A percentile compares a stretch with the other conserved stretches of the same genome.
Evolutionary conservation across 2,329 filamentous ascomycete species (phyloP).

Genomic region (Diaporthe citri): DNA sequence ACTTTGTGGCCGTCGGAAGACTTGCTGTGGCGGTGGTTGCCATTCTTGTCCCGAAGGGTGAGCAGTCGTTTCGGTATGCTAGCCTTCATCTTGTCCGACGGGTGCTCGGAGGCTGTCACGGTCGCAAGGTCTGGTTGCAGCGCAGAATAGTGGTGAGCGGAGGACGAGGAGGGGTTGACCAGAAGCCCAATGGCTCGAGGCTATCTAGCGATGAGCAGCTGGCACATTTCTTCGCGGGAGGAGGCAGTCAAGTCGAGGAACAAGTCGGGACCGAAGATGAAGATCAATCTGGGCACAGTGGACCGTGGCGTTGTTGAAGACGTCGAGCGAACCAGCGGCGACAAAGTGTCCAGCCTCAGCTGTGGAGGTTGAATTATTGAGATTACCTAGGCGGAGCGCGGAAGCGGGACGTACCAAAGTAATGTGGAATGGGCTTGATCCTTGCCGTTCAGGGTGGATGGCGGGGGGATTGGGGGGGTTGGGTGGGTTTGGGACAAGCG

Average conservation of each 20-base stretch:
- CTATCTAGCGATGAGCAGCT: slow-evolving; percentile 37
- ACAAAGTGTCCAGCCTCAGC: slow-evolving; percentile 20
- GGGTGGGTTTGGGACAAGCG: background rate
- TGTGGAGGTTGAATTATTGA: slow-evolving; percentile 29
- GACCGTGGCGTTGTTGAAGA: slow-evolving; percentile 53
- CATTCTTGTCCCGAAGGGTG: slow-evolving; percentile 76
- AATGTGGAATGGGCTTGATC: slow-evolving; percentile 13
- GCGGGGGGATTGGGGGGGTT: slow-evolving; percentile 14
- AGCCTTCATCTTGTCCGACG: slow-evolving; percentile 61
- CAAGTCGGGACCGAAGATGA: background rate
- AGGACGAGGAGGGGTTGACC: slow-evolving; percentile 34
- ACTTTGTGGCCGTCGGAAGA: slow-evolving; percentile 69
- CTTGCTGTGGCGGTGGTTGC: slow-evolving; percentile 64
- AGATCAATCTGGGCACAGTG: background rate
- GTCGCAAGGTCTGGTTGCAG: slow-evolving; percentile 19
- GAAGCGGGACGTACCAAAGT: slow-evolving; percentile 19
- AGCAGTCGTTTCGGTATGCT: slow-evolving; percentile 74
- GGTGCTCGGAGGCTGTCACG: slow-evolving; percentile 15
- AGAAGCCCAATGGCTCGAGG: slow-evolving; percentile 42
- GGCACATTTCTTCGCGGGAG: slow-evolving; percentile 38
- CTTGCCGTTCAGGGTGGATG: slow-evolving; percentile 13
- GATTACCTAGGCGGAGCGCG: slow-evolving; percentile 20
- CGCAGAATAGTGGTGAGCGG: slow-evolving; percentile 13
- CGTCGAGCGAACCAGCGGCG: slow-evolving; percentile 43
- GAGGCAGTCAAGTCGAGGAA: background rate